phyloP scores from a whole-genome alignment of 2,329 filamentous ascomycete species.

The Beauveria caledonica region DNA sequence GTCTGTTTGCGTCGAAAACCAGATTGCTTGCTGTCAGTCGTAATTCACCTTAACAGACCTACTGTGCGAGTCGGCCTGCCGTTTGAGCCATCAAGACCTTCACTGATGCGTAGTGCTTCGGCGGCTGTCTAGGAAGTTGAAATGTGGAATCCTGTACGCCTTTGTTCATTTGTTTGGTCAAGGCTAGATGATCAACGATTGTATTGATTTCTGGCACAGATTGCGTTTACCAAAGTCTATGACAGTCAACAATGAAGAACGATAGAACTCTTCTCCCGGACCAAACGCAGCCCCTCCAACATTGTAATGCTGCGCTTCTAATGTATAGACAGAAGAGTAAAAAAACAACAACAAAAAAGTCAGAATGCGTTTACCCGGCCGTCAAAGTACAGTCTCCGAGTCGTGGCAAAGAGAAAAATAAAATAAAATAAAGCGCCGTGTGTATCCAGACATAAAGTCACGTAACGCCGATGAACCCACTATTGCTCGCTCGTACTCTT shows the following conservation, averaged over 20 bases:
- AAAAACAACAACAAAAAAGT: not conserved
- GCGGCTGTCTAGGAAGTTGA: not conserved
- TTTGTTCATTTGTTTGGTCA: no score
- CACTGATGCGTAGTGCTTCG: not conserved
- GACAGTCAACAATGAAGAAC: not conserved
- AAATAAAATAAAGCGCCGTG: not conserved
- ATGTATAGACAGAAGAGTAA: not conserved
- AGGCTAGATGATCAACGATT: not conserved
- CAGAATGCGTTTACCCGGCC: not conserved
- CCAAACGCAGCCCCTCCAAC: not conserved
- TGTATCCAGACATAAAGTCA: not conserved
- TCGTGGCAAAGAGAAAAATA: not conserved
- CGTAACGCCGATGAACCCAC: not conserved
- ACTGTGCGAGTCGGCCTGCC: not conserved
- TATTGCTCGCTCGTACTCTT: not conserved
- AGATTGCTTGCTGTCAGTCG: not conserved
- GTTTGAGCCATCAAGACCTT: no score
- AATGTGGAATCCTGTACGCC: no score
- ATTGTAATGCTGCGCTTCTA: not conserved
- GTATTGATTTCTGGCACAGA: not conserved
- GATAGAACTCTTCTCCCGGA: not conserved
- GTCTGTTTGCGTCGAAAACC: not conserved
- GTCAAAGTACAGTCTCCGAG: not conserved
- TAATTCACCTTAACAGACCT: not conserved
- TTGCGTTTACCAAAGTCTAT: not conserved